Evolutionary conservation across 352 stramenopile species (phyloP).

Genomic region (Phytopythium sindhum): DNA sequence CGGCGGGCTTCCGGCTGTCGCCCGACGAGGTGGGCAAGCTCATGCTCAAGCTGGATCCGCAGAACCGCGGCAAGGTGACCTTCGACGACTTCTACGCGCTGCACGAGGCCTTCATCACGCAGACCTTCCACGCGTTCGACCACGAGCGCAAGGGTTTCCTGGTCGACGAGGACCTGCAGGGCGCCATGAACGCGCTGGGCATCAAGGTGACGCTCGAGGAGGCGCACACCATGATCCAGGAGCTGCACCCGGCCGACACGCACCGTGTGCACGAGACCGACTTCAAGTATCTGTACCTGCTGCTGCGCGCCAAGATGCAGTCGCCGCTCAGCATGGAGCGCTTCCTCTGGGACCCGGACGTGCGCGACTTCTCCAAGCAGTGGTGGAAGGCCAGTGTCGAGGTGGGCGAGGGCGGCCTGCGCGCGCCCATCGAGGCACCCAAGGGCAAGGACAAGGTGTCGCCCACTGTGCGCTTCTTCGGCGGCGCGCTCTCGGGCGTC

Average conservation of each 20-base stretch:
- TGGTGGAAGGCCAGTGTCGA: slow-evolving; percentile 87
- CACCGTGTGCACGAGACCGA: slow-evolving; percentile 69
- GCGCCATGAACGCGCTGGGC: slow-evolving; percentile 58
- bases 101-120: slow-evolving; percentile 70
- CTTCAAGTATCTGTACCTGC: slow-evolving; percentile 82
- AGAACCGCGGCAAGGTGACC: slow-evolving; percentile 63
- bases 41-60: slow-evolving; percentile 66
- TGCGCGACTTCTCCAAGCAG: slow-evolving; percentile 83
- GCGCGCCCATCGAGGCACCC: slow-evolving; percentile 38
- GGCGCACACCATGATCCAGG: slow-evolving; percentile 73
- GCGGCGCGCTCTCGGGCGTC: slow-evolving; percentile 79
- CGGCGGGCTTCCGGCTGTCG: slow-evolving; percentile 58
- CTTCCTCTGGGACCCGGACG: slow-evolving; percentile 76
- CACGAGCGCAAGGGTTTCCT: slow-evolving; percentile 63
- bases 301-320: slow-evolving; percentile 77
- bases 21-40: slow-evolving; percentile 50
- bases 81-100: slow-evolving; percentile 75
- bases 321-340: slow-evolving; percentile 65
- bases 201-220: slow-evolving; percentile 69
- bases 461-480: slow-evolving; percentile 73
- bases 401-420: slow-evolving; percentile 67
- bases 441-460: slow-evolving; percentile 59
- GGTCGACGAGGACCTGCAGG: slow-evolving; percentile 60
- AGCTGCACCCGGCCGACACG: slow-evolving; percentile 63
- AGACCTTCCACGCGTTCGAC: slow-evolving; percentile 77